Percentiles rank a stretch among this genome's conserved stretches.
phyloP scores from a whole-genome alignment of 2,329 filamentous ascomycete genomes.

The Trichophyton simii region DNA sequence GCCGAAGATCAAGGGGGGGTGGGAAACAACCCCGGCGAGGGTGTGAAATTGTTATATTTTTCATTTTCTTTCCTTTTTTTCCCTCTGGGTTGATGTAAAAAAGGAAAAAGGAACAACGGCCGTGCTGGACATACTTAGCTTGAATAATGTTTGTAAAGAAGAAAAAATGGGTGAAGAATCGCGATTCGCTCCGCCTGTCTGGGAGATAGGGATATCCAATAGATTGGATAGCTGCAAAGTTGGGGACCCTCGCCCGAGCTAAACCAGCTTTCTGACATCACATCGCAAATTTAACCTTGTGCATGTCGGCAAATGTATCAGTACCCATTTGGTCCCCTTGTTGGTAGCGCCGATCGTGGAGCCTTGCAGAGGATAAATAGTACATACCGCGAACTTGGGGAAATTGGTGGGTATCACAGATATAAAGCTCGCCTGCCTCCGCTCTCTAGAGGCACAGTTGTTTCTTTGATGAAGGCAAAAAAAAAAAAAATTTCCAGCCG shows the following conservation, averaged over 20 bases:
- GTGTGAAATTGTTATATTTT: not conserved
- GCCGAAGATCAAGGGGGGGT: not conserved
- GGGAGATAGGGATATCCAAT: not conserved
- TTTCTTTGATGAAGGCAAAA: not conserved
- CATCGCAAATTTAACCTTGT: slow-evolving; percentile 3
- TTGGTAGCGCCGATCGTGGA: slow-evolving; percentile 1
- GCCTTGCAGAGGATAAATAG: not conserved
- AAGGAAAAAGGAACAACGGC: not conserved
- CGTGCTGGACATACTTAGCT: not conserved
- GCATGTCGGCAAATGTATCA: slow-evolving; percentile 4
- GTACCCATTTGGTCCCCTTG: slow-evolving; percentile 1
- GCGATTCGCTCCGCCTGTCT: not conserved
- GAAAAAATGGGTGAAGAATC: not conserved
- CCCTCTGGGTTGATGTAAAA: not conserved
- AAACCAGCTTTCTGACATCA: slow-evolving; percentile 2
- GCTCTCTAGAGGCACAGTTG: not conserved
- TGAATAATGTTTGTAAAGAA: not conserved
- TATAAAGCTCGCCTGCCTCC: slow-evolving; percentile 1
- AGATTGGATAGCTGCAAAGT: not conserved
- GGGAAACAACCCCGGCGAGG: not conserved
- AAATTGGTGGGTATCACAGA: slow-evolving; percentile 3
- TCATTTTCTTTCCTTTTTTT: too few species aligned
- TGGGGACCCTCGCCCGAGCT: not conserved
- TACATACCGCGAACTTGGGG: not conserved
- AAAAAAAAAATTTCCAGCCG: not conserved